Conservation (phyloP, 129 eudicot genomes). For the Flaveria ramosissima region DNA sequence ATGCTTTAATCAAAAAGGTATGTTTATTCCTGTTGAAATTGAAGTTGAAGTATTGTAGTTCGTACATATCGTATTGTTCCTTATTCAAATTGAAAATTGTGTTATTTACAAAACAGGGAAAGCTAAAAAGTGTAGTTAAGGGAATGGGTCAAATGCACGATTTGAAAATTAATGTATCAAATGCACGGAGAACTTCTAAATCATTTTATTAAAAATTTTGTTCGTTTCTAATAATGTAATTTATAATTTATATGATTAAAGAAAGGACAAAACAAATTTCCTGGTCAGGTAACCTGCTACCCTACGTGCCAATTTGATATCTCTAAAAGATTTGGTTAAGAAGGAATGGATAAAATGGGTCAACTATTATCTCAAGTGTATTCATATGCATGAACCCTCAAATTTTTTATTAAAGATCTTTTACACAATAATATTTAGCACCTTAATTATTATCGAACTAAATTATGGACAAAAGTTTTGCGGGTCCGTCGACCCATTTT, state of each 20-base stretch:
- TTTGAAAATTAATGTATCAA: not conserved
- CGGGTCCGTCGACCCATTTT: not conserved
- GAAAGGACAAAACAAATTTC: not conserved
- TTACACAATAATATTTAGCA: not conserved
- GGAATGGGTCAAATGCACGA: not conserved
- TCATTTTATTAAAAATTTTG: not conserved
- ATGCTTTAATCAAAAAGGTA: conserved; percentile 68
- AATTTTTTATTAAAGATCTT: not conserved
- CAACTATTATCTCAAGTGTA: not conserved
- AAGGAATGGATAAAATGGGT: not conserved
- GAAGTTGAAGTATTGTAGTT: conserved; percentile 2
- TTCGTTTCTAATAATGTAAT: not conserved
- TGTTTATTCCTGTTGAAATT: conserved; percentile 16
- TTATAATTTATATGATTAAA: not conserved
- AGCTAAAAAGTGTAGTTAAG: not conserved
- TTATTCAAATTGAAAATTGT: not conserved
- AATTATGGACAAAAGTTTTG: not conserved
- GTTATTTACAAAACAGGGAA: not conserved
- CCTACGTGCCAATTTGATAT: not conserved
- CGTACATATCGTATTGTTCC: not conserved
- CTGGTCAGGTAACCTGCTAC: not conserved
- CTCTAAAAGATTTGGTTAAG: not conserved
- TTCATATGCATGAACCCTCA: not conserved
- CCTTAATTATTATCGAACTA: not conserved
- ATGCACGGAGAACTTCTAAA: not conserved